phyloP scores from a whole-genome alignment of 73 alveolate species.

The Stentor coeruleus region DNA sequence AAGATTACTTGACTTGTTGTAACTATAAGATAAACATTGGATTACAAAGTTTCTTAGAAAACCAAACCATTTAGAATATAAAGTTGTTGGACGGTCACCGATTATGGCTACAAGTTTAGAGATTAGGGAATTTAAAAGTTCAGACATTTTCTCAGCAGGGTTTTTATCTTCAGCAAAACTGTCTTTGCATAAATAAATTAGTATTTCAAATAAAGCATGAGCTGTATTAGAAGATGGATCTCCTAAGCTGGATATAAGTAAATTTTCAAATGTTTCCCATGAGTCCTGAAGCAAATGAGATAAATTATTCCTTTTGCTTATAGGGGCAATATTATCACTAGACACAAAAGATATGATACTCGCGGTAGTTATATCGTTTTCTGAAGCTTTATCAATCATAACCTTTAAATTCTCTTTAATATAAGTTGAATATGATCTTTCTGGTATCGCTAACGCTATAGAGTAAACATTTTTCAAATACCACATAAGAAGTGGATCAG shows the following conservation, averaged over 20 bases:
- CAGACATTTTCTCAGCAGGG: neutral
- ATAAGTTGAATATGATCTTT: neutral
- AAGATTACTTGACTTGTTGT: neutral
- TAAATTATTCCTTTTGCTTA: neutral
- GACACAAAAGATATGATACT: neutral
- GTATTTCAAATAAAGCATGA: constrained; percentile 7
- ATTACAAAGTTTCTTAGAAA: neutral
- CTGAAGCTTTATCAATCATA: neutral
- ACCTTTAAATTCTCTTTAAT: neutral
- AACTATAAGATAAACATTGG: neutral
- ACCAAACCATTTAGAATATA: neutral
- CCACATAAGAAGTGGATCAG: constrained; percentile 14
- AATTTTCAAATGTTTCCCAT: constrained; percentile 2
- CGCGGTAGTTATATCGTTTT: neutral
- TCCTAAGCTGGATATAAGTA: neutral
- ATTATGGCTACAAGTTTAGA: neutral
- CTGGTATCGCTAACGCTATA: neutral
- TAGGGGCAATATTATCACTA: neutral
- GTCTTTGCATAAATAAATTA: neutral
- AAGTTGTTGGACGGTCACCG: neutral
- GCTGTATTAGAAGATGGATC: neutral
- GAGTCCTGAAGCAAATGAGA: neutral
- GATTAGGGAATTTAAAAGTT: neutral
- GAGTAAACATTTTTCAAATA: constrained; percentile 1
- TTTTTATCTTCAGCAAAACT: neutral